phyloP scores from a whole-genome alignment of 345 rosid species.

The Brassica cretica region DNA sequence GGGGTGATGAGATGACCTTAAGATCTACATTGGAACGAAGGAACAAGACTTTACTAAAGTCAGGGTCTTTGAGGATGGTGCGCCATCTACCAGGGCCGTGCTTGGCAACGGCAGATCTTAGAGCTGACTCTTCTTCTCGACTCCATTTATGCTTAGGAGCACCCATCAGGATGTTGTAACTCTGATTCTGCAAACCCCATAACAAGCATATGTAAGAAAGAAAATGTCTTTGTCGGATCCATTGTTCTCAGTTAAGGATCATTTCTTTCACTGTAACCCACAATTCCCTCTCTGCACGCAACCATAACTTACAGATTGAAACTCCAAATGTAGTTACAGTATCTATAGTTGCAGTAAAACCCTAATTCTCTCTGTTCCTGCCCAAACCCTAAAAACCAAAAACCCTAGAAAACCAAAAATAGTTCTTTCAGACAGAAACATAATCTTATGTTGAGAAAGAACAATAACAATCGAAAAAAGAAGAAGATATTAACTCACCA shows the following conservation, averaged over 20 bases:
- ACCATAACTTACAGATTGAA: not conserved
- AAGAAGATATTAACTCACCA: constrained; percentile 23
- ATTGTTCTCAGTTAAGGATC: not conserved
- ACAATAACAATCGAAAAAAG: constrained; percentile 1
- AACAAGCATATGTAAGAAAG: constrained; percentile 1
- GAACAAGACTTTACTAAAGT: constrained; percentile 75
- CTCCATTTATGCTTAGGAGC: constrained; percentile 99
- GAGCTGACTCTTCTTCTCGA: constrained; percentile 89
- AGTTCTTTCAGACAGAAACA: not conserved
- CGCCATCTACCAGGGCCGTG: constrained; percentile 99
- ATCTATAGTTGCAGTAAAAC: not conserved
- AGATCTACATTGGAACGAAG: constrained; percentile 97
- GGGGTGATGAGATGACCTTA: constrained; percentile 52
- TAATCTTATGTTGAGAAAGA: not conserved
- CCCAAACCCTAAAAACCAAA: constrained; percentile 31
- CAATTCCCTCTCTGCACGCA: not conserved
- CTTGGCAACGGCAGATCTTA: constrained; percentile 89
- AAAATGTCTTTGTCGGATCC: not conserved
- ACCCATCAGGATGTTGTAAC: constrained; percentile 52
- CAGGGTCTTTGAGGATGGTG: constrained; percentile 94
- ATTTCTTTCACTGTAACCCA: not conserved
- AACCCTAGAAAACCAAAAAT: constrained; percentile 23
- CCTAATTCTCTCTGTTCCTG: constrained; percentile 29
- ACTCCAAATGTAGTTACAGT: not conserved
- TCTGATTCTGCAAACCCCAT: not conserved